Evolutionary conservation across 176 grass and related monocot genomes (phyloP).

Genomic region (Hsuehochloa calcarea): DNA sequence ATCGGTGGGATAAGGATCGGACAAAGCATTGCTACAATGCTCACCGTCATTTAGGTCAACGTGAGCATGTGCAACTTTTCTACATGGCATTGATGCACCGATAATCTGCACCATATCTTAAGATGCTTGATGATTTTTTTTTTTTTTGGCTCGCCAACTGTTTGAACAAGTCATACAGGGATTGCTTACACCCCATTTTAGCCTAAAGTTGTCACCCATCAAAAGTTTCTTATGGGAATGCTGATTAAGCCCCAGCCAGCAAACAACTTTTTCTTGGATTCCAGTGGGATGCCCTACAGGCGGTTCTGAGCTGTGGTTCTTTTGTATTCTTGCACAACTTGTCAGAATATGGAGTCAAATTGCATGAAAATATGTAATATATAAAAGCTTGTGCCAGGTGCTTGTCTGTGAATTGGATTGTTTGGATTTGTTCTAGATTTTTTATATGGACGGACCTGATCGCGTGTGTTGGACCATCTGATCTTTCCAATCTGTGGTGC

Average conservation of each 20-base stretch:
- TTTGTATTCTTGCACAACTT: constrained; percentile 40
- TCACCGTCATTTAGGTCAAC: not conserved
- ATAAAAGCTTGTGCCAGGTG: constrained; percentile 29
- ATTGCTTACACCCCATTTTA: not conserved
- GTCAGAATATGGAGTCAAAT: constrained; percentile 34
- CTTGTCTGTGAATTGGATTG: constrained; percentile 41
- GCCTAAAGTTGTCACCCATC: not conserved
- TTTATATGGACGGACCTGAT: constrained; percentile 14
- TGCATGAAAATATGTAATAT: not conserved
- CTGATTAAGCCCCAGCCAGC: constrained; percentile 8
- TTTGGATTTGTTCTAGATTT: constrained; percentile 19
- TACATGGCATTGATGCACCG: not conserved
- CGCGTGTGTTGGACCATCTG: not conserved
- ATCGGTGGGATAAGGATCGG: not conserved
- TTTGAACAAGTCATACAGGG: not conserved
- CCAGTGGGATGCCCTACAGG: constrained; percentile 32
- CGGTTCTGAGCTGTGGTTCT: constrained; percentile 38
- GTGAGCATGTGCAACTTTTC: not conserved
- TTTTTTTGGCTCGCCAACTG: not conserved
- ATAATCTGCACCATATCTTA: not conserved
- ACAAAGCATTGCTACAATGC: not conserved
- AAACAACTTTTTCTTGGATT: constrained; percentile 25
- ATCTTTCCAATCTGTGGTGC: constrained; percentile 16
- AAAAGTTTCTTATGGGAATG: not conserved
- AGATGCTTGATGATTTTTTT: constrained; percentile 6